Evolutionary conservation across 2,329 filamentous ascomycete genomes (phyloP).

Genomic region (Blastomyces silverae): DNA sequence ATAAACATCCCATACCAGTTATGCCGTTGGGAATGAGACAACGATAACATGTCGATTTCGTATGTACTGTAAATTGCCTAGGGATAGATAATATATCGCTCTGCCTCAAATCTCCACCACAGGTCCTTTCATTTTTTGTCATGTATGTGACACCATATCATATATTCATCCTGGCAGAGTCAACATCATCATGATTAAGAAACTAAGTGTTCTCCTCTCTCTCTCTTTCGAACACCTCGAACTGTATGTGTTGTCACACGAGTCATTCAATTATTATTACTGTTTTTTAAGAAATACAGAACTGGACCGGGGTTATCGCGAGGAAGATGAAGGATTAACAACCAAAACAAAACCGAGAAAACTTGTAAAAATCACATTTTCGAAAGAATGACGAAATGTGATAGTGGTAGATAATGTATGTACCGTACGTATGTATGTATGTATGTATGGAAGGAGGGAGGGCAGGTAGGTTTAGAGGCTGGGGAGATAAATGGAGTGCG

Average conservation of each 20-base stretch:
- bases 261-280: not conserved
- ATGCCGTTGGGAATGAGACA: not conserved
- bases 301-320: too few relatives aligned
- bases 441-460: not conserved
- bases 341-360: not conserved
- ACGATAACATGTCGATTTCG: not conserved
- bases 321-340: too few relatives aligned
- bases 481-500: not conserved
- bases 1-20: not conserved
- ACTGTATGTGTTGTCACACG: not conserved
- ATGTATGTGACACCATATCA: not conserved
- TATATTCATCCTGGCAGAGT: not conserved
- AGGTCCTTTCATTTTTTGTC: not conserved
- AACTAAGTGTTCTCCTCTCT: not conserved
- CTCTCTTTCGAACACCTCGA: not conserved
- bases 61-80: too few relatives aligned
- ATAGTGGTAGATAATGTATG: not conserved
- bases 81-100: not conserved
- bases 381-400: not conserved
- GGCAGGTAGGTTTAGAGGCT: not conserved
- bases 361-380: not conserved
- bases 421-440: not conserved
- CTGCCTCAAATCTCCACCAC: not conserved
- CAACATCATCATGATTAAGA: not conserved
- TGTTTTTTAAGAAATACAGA: not conserved